Percentiles rank a stretch among this genome's conserved stretches.
Conservation (phyloP, 805 yeast species). For the Tetrapisispora phaffii region DNA sequence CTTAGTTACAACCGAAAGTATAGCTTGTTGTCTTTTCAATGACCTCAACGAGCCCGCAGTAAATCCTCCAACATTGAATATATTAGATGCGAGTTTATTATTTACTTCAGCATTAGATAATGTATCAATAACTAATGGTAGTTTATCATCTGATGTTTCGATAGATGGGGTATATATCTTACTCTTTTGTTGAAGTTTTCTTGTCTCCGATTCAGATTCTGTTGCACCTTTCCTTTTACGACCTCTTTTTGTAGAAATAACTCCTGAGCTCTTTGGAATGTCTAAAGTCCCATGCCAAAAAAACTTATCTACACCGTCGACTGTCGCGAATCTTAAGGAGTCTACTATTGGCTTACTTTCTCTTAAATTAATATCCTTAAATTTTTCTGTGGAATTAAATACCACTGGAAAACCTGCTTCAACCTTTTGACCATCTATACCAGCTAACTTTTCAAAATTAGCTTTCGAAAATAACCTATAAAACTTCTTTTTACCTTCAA, state of each 20-base stretch:
- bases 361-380: constrained; percentile 17
- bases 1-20: constrained; percentile 35
- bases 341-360: constrained; percentile 22
- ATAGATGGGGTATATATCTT: neutral
- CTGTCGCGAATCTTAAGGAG: constrained; percentile 20
- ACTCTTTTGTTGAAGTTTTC: neutral
- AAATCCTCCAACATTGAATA: constrained; percentile 26
- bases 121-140: neutral
- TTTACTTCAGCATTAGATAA: neutral
- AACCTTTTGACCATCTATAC: neutral
- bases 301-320: constrained; percentile 15
- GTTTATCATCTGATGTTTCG: neutral
- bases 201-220: neutral
- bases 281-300: constrained; percentile 28
- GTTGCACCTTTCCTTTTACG: constrained; percentile 10
- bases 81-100: neutral
- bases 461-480: constrained; percentile 51
- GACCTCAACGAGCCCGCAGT: constrained; percentile 36
- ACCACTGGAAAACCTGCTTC: neutral
- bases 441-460: constrained; percentile 30
- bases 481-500: constrained; percentile 63
- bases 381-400: neutral
- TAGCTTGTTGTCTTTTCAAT: constrained; percentile 35
- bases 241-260: constrained; percentile 7
- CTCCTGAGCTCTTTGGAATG: constrained; percentile 8